Base-by-base conservation (phyloP, 1,139 yeast species). In the Saccharomycopsis hybrid region DNA sequence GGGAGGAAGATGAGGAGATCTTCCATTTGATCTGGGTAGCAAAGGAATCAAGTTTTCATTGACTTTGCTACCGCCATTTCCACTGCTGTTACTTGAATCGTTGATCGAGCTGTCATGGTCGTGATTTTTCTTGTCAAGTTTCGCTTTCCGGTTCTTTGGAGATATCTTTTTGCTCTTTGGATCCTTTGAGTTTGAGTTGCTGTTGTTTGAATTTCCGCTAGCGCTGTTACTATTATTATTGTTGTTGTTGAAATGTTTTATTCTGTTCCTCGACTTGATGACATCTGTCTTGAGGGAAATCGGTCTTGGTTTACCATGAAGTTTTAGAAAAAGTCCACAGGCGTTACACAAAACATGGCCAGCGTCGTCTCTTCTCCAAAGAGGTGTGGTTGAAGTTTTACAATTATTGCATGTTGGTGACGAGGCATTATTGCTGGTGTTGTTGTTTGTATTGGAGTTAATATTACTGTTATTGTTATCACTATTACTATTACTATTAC, bases 311-410 rank as follows among this genome's bases (percentile, higher is more conserved):
- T 95, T 77, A 28, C 96, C 96, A 62, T 90, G 97, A 41, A 90
- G 74, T 67, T 90, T 90, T 55, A 90, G 70, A 62, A 90, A 90
- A 49, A 90, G 72, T 0, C 97, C 97, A 69, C 97, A 90, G 3
- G 97, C 97, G 68, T 90, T 90, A 65, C 97, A 90, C 48, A 90
- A 74, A 13, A 88, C 95, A 58, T 87, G 94, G 13, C 97, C 97
- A 18, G 85, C 78, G 62, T 89, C 96, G 65, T 89, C 96, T 58
- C 97, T 74, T 65, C 97, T 76, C 97, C 97, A 90, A 30, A 90
- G 71, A 0, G 97, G 97, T 1, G 97, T 90, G 1, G 92, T 89
- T 54, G 87, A 85, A 4, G 97, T 90, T 59, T 83, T 78, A 68
- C 97, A 90, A 65, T 90, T 90, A 58, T 85, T 87, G 65, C 97